These are phyloP conservation scores for Russula ochroleuca DNA, from an alignment of 768 basidiomycete species.

Conservation along the genomic window DNA sequence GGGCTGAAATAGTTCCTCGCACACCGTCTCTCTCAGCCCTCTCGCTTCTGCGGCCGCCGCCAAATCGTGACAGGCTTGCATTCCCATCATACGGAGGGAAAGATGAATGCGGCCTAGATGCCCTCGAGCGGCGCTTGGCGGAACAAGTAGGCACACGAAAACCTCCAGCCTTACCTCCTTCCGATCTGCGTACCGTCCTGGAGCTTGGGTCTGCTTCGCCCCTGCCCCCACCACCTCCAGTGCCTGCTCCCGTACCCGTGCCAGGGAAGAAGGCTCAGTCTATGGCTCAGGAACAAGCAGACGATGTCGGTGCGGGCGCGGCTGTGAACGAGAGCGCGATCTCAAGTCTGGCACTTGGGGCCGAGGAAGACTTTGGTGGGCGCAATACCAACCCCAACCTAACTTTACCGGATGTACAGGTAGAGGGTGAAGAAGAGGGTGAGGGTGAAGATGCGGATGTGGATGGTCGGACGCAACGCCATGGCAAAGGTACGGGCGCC, in stretches of 20 bases:
- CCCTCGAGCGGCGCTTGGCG: constrained; percentile 61
- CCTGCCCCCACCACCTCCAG: constrained; percentile 1
- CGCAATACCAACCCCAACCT: constrained; percentile 38
- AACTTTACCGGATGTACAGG: constrained; percentile 18
- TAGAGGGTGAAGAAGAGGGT: constrained; percentile 9
- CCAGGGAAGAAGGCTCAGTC: constrained; percentile 8
- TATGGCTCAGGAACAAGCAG: constrained; percentile 5
- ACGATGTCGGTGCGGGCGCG: constrained; percentile 31
- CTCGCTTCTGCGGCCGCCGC: constrained; percentile 32
- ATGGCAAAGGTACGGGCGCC: constrained; percentile 17
- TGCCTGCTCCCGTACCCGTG: constrained; percentile 10
- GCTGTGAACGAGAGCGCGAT: constrained; percentile 45
- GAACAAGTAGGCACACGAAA: constrained; percentile 70
- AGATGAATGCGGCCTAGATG: constrained; percentile 61
- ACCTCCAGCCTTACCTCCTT: constrained; percentile 32
- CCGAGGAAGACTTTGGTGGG: constrained; percentile 28
- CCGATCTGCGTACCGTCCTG: constrained; percentile 39
- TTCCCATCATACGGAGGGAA: not conserved
- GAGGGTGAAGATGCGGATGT: constrained; percentile 1
- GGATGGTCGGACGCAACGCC: constrained; percentile 25
- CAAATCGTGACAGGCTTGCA: not conserved
- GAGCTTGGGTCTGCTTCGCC: not conserved
- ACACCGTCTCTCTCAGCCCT: constrained; percentile 35
- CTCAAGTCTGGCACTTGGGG: constrained; percentile 44
- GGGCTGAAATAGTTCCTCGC: not conserved